Conservation (phyloP, 2,329 filamentous ascomycete genomes). For the Sporothrix dimorphospora region DNA sequence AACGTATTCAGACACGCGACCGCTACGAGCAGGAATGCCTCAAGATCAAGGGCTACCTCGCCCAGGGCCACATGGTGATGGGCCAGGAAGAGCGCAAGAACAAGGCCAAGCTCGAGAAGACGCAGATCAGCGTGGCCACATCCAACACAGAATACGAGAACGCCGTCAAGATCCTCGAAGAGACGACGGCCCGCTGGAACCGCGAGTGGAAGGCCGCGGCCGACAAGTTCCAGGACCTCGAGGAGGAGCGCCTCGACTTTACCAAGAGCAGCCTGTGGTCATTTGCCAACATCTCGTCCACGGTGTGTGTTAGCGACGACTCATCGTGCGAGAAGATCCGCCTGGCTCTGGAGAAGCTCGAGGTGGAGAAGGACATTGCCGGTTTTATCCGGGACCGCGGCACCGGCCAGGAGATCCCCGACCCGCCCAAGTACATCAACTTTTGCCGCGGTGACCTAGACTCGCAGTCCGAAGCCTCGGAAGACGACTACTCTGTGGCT, state of each 20-base stretch:
- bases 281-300: constrained; percentile 96
- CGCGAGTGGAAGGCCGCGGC: constrained; percentile 97
- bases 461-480: constrained; percentile 77
- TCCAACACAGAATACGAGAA: constrained; percentile 93
- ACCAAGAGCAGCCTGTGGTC: constrained; percentile 98
- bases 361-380: constrained; percentile 93
- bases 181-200: constrained; percentile 95
- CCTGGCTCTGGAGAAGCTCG: constrained; percentile 84
- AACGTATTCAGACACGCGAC: constrained; percentile 69
- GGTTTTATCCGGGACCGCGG: constrained; percentile 85
- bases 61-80: constrained; percentile 99
- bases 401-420: constrained; percentile 96
- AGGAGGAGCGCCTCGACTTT: constrained; percentile 95
- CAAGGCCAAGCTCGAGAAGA: constrained; percentile 98
- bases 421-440: constrained; percentile 97
- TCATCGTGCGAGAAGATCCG: constrained; percentile 95
- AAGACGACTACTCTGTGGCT: constrained; percentile 93
- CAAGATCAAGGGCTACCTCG: constrained; percentile 97
- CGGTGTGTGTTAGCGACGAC: constrained; percentile 97
- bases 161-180: constrained; percentile 89
- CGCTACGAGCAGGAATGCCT: constrained; percentile 96
- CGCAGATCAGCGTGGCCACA: constrained; percentile 88
- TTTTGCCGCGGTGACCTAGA: constrained; percentile 92
- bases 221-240: constrained; percentile 98
- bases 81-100: constrained; percentile 98